Conservation (phyloP, 139 green algal genomes). For the Chlamydomonas urium region DNA sequence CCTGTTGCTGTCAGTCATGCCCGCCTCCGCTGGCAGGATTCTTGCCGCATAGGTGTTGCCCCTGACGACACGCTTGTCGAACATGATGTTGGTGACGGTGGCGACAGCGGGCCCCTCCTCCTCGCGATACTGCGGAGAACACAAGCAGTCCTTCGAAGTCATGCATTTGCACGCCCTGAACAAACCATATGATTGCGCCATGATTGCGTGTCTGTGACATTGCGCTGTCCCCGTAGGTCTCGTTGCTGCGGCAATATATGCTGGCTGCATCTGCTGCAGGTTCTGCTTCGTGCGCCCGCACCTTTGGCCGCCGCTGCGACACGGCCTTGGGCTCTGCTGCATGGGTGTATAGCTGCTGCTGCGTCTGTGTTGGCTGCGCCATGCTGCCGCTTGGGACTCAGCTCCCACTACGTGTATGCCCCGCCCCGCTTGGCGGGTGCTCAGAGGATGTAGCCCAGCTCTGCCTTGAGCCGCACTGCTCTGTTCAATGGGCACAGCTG, state of each 20-base stretch:
- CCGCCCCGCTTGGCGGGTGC: not conserved
- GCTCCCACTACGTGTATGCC: not conserved
- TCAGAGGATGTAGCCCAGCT: not conserved
- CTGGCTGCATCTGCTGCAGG: not conserved
- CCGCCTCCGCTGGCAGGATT: constrained; percentile 56
- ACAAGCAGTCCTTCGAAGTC: not conserved
- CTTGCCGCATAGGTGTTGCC: constrained; percentile 82
- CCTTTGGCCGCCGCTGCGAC: constrained; percentile 44
- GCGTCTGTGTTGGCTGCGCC: too few relatives aligned
- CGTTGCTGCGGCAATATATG: not conserved
- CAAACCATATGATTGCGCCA: too few relatives aligned
- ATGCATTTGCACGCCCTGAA: not conserved
- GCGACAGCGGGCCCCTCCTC: constrained; percentile 22
- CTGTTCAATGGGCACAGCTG: not conserved
- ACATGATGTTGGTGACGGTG: constrained; percentile 76
- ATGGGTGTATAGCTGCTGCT: constrained; percentile 60
- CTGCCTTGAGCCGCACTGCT: not conserved
- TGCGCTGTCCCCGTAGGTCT: too few relatives aligned
- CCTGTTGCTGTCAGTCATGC: constrained; percentile 20
- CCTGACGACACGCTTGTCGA: constrained; percentile 75
- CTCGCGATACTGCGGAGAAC: constrained; percentile 43
- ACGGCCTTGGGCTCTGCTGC: constrained; percentile 57
- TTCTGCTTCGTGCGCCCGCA: not conserved
- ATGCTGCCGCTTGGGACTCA: not conserved
- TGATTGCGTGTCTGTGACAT: too few relatives aligned